A percentile compares a stretch with the other conserved stretches of the same genome.
Conservation (phyloP, 2,329 filamentous ascomycete species). For the Drechslera avenae region DNA sequence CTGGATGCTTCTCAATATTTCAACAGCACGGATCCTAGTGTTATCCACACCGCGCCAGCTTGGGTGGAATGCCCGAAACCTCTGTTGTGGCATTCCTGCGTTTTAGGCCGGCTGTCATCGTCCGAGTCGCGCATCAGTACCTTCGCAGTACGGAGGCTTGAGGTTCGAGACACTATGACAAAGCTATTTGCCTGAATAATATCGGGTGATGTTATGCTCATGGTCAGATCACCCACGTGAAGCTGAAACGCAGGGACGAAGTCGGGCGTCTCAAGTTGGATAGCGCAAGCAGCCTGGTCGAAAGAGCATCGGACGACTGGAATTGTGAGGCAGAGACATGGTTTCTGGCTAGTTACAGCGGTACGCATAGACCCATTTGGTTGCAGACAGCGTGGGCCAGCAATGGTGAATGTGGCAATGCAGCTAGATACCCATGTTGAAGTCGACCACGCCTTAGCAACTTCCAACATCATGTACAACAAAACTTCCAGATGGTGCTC, state of each 20-base stretch:
- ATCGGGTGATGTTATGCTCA: conserved; percentile 13
- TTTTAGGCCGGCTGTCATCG: conserved; percentile 24
- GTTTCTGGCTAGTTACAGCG: background rate
- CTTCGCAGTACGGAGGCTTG: background rate
- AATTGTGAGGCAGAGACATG: background rate
- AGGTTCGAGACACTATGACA: conserved; percentile 5
- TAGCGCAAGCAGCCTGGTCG: conserved; percentile 2
- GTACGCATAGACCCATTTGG: background rate
- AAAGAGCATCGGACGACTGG: conserved; percentile 19
- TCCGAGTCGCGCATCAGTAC: conserved; percentile 31
- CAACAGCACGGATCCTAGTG: background rate
- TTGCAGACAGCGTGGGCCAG: background rate
- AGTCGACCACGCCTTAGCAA: background rate
- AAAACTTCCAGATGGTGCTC: conserved; percentile 46
- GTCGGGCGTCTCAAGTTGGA: conserved; percentile 15
- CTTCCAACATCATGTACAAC: background rate
- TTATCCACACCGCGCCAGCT: background rate
- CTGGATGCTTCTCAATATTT: background rate
- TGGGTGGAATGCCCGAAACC: conserved; percentile 23
- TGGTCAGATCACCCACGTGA: conserved; percentile 9
- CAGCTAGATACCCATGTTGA: background rate
- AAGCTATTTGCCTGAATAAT: conserved; percentile 7
- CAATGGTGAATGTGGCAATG: background rate
- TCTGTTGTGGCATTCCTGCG: conserved; percentile 25
- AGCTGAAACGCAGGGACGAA: conserved; percentile 25